Conservation (phyloP, 345 rosid genomes). For the Excoecaria agallocha region DNA sequence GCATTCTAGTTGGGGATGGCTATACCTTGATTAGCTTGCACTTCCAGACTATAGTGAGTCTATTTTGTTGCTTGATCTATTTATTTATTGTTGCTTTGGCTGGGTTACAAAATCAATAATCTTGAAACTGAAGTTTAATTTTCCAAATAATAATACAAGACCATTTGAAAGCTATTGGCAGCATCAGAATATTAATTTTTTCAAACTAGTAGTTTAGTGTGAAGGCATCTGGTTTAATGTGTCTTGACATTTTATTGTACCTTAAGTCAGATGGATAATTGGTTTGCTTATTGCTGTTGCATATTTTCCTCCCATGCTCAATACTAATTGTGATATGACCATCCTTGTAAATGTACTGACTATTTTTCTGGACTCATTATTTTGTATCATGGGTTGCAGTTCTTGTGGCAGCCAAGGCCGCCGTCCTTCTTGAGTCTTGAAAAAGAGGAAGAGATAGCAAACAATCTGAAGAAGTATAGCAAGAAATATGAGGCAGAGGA, state of each 20-base stretch:
- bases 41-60: neutral
- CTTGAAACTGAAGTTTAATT: neutral
- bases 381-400: conserved; percentile 35
- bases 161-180: neutral
- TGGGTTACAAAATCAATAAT: neutral
- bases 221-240: neutral
- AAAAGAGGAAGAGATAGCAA: conserved; percentile 91
- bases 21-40: neutral
- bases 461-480: conserved; percentile 82
- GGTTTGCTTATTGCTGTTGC: neutral
- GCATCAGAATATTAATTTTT: neutral
- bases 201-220: neutral
- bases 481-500: conserved; percentile 95
- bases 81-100: neutral
- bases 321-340: neutral
- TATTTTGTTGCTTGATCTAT: neutral
- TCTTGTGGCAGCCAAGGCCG: conserved; percentile 89
- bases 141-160: neutral
- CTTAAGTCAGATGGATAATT: neutral
- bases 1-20: neutral
- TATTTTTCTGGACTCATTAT: neutral
- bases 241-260: neutral
- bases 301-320: neutral
- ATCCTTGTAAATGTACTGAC: neutral
- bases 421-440: conserved; percentile 69